Evolutionary conservation across 805 yeast genomes (phyloP), one percentile per base, ranked within the genome.

Genomic region (Ogataea wickerhamii): DNA sequence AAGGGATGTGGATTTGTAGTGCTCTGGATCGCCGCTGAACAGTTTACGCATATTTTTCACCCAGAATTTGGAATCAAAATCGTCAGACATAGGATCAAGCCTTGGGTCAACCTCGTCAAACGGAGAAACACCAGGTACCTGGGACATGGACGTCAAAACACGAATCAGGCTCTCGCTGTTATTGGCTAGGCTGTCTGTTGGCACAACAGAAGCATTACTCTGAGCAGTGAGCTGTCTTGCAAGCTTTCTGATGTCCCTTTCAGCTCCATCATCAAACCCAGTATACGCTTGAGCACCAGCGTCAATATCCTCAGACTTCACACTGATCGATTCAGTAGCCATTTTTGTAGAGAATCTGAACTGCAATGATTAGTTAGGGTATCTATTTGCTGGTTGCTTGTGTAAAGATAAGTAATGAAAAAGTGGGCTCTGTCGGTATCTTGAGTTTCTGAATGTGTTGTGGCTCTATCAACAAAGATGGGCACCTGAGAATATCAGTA

Each of bases 61-160:
- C 88, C 88, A 81, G 38, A 71, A 74, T 51, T 71, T 74, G 36
- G 83, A 69, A 47, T 73, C 71, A 54, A 81, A 81, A 5, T 70
- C 53, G n/a, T 74, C 80, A 36, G 74, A 66, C 17, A 67, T 64
- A 1, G 88, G 88, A 52, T 82, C 77, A 48, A 82, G 63, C 36
- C 65, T 51, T n/a, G 73, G 68, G 35, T 65, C 67, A 21, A 56
- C 38, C 2, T 41, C 51, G 11, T 25, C 35, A 36, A 53, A 66
- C 1, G 79, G 73, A 29, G 51, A 49, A 1, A 65, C 56, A 40
- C 80, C 80, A 0, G 77, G 77, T 19, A 73, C 75, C 36, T 64
- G 66, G 3, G 76, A 68, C 76, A 76, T 70, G 38, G 74, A 67
- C 2, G 78, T 61, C 44, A 77, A 58, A 31, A 64, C 60, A 33